A percentile compares a stretch with the other conserved stretches of the same genome.
phyloP scores from a whole-genome alignment of 2,329 filamentous ascomycete genomes.

The Stemphylium beticola region DNA sequence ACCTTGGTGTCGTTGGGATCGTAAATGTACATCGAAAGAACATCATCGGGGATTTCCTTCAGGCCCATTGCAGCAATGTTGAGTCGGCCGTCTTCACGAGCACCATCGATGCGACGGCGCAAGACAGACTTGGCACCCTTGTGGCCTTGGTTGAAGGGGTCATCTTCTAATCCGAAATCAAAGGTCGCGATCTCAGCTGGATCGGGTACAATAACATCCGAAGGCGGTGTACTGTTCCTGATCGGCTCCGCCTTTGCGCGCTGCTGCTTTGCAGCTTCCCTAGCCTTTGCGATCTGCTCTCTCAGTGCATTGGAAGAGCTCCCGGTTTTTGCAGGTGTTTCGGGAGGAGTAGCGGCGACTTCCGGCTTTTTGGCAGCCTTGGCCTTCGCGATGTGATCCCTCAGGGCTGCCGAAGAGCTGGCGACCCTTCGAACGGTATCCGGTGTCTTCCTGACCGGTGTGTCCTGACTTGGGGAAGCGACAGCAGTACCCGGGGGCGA shows the following conservation, averaged over 20 bases:
- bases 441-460: slow-evolving; percentile 41
- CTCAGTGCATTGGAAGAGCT: slow-evolving; percentile 83
- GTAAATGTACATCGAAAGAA: slow-evolving; percentile 89
- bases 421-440: slow-evolving; percentile 49
- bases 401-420: slow-evolving; percentile 80
- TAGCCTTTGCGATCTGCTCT: slow-evolving; percentile 92
- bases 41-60: slow-evolving; percentile 78
- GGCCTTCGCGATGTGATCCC: slow-evolving; percentile 91
- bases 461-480: slow-evolving; percentile 25
- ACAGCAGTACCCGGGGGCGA: slow-evolving; percentile 35
- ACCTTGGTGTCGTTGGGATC: slow-evolving; percentile 66
- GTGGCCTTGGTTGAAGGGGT: slow-evolving; percentile 74
- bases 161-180: slow-evolving; percentile 65
- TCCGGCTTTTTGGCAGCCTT: slow-evolving; percentile 71
- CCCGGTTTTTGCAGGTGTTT: slow-evolving; percentile 46
- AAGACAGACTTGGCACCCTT: slow-evolving; percentile 71
- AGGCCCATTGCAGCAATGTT: slow-evolving; percentile 88
- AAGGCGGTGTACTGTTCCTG: slow-evolving; percentile 38
- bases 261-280: slow-evolving; percentile 67
- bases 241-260: slow-evolving; percentile 29
- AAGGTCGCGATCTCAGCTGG: slow-evolving; percentile 51
- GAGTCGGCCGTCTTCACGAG: slow-evolving; percentile 77
- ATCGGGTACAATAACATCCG: slow-evolving; percentile 42
- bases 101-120: slow-evolving; percentile 73
- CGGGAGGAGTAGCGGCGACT: slow-evolving; percentile 6